Evolutionary conservation across 2,329 filamentous ascomycete genomes (phyloP).

Genomic region (Amphichorda felina): DNA sequence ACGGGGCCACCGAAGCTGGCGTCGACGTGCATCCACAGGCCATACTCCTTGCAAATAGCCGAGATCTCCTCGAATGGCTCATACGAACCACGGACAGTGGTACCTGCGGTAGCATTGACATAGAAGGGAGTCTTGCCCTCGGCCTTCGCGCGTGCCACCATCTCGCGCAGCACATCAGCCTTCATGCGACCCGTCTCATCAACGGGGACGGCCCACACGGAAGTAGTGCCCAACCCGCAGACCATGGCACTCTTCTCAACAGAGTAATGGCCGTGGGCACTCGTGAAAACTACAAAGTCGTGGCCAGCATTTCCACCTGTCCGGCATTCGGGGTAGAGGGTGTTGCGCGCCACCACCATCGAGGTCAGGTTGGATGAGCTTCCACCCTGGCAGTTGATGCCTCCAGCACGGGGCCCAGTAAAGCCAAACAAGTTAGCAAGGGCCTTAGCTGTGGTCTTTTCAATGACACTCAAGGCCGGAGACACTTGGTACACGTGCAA

Average conservation of each 20-base stretch:
- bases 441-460: slow-evolving; percentile 66
- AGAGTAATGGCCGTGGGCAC: slow-evolving; percentile 83
- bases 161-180: slow-evolving; percentile 47
- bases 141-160: slow-evolving; percentile 47
- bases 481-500: slow-evolving; percentile 91
- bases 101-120: slow-evolving; percentile 91
- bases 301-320: slow-evolving; percentile 50
- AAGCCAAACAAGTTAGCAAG: slow-evolving; percentile 73
- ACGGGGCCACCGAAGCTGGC: slow-evolving; percentile 83
- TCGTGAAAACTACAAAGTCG: slow-evolving; percentile 77
- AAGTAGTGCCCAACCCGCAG: slow-evolving; percentile 66
- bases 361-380: slow-evolving; percentile 76
- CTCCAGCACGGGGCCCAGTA: slow-evolving; percentile 55
- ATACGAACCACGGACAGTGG: slow-evolving; percentile 83
- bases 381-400: slow-evolving; percentile 71
- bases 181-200: slow-evolving; percentile 64
- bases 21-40: slow-evolving; percentile 88
- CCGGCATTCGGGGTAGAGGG: slow-evolving; percentile 70
- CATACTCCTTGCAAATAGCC: slow-evolving; percentile 55
- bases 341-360: slow-evolving; percentile 80
- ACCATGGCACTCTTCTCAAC: slow-evolving; percentile 92
- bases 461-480: slow-evolving; percentile 74
- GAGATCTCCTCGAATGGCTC: slow-evolving; percentile 67
- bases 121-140: slow-evolving; percentile 78
- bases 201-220: slow-evolving; percentile 64